These are phyloP conservation scores for Flueggea neowawraea DNA, from an alignment of 441 rosid genomes.

Conservation along the genomic window DNA sequence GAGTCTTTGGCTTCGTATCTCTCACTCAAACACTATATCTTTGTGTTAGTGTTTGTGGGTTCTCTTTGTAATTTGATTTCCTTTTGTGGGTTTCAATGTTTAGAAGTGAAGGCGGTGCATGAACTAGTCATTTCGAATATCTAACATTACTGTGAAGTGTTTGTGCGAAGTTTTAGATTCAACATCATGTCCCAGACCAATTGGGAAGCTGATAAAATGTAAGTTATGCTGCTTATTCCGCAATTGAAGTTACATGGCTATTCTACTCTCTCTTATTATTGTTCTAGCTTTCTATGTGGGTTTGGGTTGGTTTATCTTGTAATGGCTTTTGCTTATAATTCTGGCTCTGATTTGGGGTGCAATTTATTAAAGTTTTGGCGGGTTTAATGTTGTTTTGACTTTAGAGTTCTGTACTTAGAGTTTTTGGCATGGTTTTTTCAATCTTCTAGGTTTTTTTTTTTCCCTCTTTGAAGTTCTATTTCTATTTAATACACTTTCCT, in stretches of 20 bases:
- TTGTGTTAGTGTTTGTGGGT: slow-evolving; percentile 4
- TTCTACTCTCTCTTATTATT: not conserved
- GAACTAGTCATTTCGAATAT: slow-evolving; percentile 16
- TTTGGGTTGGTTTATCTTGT: slow-evolving; percentile 1
- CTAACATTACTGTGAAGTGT: slow-evolving; percentile 35
- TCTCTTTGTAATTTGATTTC: slow-evolving; percentile 6
- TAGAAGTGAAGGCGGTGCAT: slow-evolving; percentile 23
- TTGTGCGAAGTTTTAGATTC: slow-evolving; percentile 21
- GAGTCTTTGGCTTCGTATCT: slow-evolving; percentile 12
- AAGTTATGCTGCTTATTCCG: slow-evolving; percentile 20
- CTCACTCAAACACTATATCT: slow-evolving; percentile 1
- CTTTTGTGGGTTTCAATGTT: slow-evolving; percentile 21
- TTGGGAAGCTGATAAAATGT: slow-evolving; percentile 81
- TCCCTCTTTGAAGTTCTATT: slow-evolving; percentile 1
- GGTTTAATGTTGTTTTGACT: slow-evolving; percentile 21
- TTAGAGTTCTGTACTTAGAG: slow-evolving; percentile 20
- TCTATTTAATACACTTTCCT: not conserved
- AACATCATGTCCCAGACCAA: slow-evolving; percentile 57
- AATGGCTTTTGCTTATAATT: not conserved
- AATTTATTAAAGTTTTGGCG: slow-evolving; percentile 18
- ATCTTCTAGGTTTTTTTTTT: slow-evolving; percentile 31
- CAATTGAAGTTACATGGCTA: not conserved
- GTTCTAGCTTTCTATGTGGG: slow-evolving; percentile 5
- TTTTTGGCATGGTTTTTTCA: slow-evolving; percentile 5
- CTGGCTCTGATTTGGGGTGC: slow-evolving; percentile 23